Conservation (phyloP, 192 early-diverging fungal genomes). For the Linnemannia zychae region DNA sequence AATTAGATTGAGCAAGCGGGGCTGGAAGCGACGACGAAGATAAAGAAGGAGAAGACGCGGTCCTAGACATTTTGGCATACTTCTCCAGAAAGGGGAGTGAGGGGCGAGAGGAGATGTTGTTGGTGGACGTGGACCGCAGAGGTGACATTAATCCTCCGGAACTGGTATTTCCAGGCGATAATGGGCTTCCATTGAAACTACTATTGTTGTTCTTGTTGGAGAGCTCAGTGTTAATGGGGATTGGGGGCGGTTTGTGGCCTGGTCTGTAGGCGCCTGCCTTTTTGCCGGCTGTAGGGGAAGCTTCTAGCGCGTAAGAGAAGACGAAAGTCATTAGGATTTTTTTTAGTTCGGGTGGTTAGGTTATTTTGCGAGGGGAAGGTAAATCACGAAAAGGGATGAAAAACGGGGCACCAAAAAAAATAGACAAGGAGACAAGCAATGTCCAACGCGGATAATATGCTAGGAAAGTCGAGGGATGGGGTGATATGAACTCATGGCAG, state of each 20-base stretch:
- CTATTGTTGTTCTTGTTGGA: no score
- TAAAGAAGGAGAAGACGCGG: not conserved
- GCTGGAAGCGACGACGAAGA: constrained; percentile 24
- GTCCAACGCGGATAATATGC: not conserved
- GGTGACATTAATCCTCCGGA: constrained; percentile 10
- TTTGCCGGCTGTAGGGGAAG: not conserved
- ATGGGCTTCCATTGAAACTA: not conserved
- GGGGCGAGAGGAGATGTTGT: constrained; percentile 18
- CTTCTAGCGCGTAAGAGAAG: not conserved
- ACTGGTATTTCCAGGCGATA: not conserved
- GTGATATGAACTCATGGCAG: not conserved
- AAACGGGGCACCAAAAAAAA: not conserved
- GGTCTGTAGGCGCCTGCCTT: constrained; percentile 20
- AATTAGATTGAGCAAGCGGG: constrained; percentile 17
- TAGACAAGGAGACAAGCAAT: not conserved
- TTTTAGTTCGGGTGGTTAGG: not conserved
- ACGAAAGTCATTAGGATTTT: no score
- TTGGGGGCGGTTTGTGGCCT: constrained; percentile 18
- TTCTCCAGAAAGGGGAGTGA: constrained; percentile 57
- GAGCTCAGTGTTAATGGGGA: constrained; percentile 1
- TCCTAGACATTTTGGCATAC: constrained; percentile 49
- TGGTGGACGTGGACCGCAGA: constrained; percentile 12
- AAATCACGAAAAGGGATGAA: not conserved
- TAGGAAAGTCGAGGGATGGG: not conserved
- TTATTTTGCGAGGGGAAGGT: not conserved